Evolutionary conservation across 192 early-diverging fungal species (phyloP), one percentile per base, ranked within the genome.

Genomic region (Gryganskiella cystojenkinii): DNA sequence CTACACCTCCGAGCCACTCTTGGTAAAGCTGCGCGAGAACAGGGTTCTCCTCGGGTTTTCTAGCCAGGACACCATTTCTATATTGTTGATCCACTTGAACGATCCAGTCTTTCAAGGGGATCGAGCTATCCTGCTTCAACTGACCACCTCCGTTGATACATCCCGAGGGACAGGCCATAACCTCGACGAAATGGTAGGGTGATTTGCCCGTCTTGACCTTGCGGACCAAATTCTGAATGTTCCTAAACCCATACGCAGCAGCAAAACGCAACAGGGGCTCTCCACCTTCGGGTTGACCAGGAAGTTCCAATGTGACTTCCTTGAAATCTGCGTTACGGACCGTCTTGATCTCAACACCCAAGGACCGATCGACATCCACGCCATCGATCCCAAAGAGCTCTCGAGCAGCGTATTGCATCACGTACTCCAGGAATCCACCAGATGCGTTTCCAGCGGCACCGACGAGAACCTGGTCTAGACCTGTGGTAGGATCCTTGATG

Each of bases 101-200:
- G 10, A 95, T 90, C 92, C 92, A 95, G 33, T 93, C 91, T 66
- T 94, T 94, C 35, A 89, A 84, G 15, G 86, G 83, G 0, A 85
- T 80, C 0, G 81, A 68, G 28, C 81, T 80, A 43, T 80, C 71
- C 33, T 82, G 85, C 67, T 92, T 91, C 20, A 96, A 63, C 80
- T 99, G 98, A 8, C 98, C 98, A 56, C 98, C 98, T 19, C 98
- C 98, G 67, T 99, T 98, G 37, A 96, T 94, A 83, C 98, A 99
- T 10, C 95, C 98, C 20, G 90, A 91, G 0, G 98, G 98, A 69
- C 98, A 99, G 1, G 98, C 98, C 88, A 97, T 97, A 17, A 99
- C 94, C 66, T 99, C 97, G 1, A 98, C 93, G 71, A 92, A 99
- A 70, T 98, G 91, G 80, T 95, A 97, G 4, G 80, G 65, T 25